Evolutionary conservation across 108 stramenopile genomes (phyloP), one percentile per base, ranked within the genome.

Genomic region (Bacterosira constricta): DNA sequence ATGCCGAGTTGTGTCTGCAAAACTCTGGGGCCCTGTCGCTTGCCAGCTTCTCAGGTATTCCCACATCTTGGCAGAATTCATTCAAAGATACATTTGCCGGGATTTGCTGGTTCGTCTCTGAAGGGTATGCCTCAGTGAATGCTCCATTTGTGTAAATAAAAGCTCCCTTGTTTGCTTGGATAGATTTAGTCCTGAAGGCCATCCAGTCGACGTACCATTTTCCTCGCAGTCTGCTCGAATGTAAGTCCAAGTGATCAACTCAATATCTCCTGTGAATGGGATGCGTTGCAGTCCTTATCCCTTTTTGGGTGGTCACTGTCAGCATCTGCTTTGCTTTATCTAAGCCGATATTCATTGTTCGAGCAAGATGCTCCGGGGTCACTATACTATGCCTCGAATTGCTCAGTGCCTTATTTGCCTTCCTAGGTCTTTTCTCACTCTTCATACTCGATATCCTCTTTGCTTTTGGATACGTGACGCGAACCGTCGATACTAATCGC

Each of bases 261-360:
- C 65, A 41, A 56, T 73, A 73, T 27, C 71, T 52, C 0, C 65
- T 42, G 7, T 30, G 30, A 4, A 77, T 3, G 7, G 75, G 75
- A 27, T 21, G 23, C 12, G 62, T 27, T 2, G 75, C 57, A n/a
- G 23, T 42, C 1, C 60, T 75, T 21, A 75, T 62, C 2, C 81
- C 81, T 45, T 65, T 59, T 46, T 82, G 81, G 8, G 81, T 77
- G 23, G 75, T 73, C 12, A 45, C 55, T 1, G 21, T 4, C 23
- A 82, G n/a, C 3, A 62, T 77, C 0, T 35, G 18, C 31, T 56
- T 60, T 29, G 81, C 75, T 30, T 51, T 66, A 17, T 65, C 49
- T 10, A 77, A 25, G 15, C 70, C 71, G 20, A 49, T 11, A 10
- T 63, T 54, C 36, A 71, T 73, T 27, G 57, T 4, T 18, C 45